Base-by-base conservation (phyloP, 2,329 filamentous ascomycete genomes). In the Hypocreales sp. region DNA sequence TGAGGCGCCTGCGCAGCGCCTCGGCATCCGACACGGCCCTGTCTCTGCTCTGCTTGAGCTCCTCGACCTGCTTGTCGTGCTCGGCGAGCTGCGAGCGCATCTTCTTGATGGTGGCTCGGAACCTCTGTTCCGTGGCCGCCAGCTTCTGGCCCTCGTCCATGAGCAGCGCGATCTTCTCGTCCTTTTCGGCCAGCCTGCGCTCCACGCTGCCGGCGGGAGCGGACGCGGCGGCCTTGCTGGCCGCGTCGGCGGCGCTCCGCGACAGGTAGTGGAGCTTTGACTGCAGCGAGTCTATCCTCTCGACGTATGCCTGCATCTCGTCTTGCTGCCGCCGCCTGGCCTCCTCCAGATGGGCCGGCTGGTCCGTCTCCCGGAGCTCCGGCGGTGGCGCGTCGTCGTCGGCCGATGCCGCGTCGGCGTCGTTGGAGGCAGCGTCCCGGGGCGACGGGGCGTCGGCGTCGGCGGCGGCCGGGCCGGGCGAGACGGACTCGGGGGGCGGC, bases 91-190 rank as follows among this genome's bases (percentile, higher is more conserved):
- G 77, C 14, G 61, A 56, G 23, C 75, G 71, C 32, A 95, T 55
- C 44, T 82, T 86, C 51, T 90, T 92, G 41, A 95, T 80, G 4
- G 77, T 75, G 5, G 71, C 71, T 34, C 87, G 65, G 36, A 92
- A 76, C 44, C 84, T 83, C 50, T 94, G 70, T 48, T 98, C 90
- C 1, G 71, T 79, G 40, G 78, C 80, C 2, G 83, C 86, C 7
- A 95, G 63, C 38, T 79, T 84, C 41, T 90, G 80, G 1, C 92
- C 90, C 56, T 98, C 90, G 40, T 92, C 78, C 63, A 98, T 79
- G 9, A 98, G 59, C 25, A 86, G 58, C 3, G 86, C 82, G 41
- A 95, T 92, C 47, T 81, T 81, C 40, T 87, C 76, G 41, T 95
- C 86, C 45, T 84, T 92, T 42, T 92, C 84, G 1, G 82, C 79